Conservation (phyloP, 2,329 filamentous ascomycete genomes). For the Plenodomus biglobosus region DNA sequence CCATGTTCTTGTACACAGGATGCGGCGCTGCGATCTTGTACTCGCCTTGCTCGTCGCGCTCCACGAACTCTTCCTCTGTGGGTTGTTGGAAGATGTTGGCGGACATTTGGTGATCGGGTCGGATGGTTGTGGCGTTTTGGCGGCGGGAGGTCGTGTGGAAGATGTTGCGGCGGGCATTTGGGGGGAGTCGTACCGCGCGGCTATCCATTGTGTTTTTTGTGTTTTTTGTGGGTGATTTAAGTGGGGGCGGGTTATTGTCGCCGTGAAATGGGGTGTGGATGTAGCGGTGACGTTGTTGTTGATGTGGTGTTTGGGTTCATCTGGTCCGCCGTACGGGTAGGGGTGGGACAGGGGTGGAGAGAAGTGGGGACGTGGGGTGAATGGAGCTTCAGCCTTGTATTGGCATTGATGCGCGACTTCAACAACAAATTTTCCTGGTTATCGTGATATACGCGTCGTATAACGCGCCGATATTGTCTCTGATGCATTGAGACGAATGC, state of each 20-base stretch:
- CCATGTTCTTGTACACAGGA: conserved; percentile 28
- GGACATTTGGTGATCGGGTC: conserved; percentile 19
- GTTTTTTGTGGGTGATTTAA: background rate
- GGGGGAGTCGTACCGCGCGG: conserved; percentile 31
- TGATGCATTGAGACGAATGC: background rate
- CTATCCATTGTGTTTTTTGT: conserved; percentile 2
- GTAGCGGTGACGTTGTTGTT: conserved; percentile 11
- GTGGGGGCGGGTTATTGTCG: too few species aligned
- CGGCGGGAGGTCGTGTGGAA: conserved; percentile 29
- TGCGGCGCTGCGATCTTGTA: conserved; percentile 46
- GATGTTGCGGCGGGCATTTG: conserved; percentile 33
- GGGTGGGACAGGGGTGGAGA: conserved; percentile 13
- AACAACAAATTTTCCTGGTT: background rate
- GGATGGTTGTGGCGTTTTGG: conserved; percentile 26
- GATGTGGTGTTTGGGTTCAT: conserved; percentile 13
- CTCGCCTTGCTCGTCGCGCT: conserved; percentile 52
- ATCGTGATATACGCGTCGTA: conserved; percentile 1
- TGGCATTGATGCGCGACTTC: background rate
- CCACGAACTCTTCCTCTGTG: conserved; percentile 51
- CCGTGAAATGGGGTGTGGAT: background rate
- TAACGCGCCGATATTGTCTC: conserved; percentile 3
- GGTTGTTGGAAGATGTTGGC: conserved; percentile 23
- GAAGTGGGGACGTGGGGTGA: conserved; percentile 5
- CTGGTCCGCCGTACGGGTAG: conserved; percentile 19
- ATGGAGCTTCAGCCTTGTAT: conserved; percentile 10